Evolutionary conservation across 2,329 filamentous ascomycete species (phyloP).

Genomic region (Venturia oleaginea): DNA sequence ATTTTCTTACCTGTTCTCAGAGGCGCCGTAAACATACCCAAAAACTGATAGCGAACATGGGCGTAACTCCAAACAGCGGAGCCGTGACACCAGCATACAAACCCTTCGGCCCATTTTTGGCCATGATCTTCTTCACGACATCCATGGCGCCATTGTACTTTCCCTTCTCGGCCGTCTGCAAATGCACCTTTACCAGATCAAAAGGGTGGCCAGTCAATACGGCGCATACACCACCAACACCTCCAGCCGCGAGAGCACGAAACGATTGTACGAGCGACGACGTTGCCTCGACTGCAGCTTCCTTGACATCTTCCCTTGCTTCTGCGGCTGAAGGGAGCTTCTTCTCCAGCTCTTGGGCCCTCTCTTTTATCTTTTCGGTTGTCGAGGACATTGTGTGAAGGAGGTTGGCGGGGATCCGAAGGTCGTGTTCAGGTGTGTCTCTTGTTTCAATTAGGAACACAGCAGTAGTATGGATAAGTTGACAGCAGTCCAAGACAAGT

Average conservation of each 20-base stretch:
- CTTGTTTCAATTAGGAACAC: not conserved
- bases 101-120: conserved; percentile 76
- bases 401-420: not conserved
- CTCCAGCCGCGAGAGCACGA: conserved; percentile 78
- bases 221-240: conserved; percentile 87
- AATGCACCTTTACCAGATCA: conserved; percentile 91
- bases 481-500: not conserved
- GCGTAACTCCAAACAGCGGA: conserved; percentile 88
- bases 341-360: conserved; percentile 5
- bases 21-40: conserved; percentile 37
- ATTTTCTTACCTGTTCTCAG: conserved; percentile 4
- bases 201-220: conserved; percentile 93
- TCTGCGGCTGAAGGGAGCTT: conserved; percentile 6
- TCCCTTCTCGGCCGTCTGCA: conserved; percentile 92
- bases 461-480: not conserved
- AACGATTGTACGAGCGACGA: conserved; percentile 54
- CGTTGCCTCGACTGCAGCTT: conserved; percentile 41
- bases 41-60: conserved; percentile 77
- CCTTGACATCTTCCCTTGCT: conserved; percentile 35
- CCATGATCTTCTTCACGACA: conserved; percentile 80
- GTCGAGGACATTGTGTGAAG: conserved; percentile 4
- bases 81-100: conserved; percentile 96
- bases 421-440: not conserved
- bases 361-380: conserved; percentile 9
- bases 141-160: conserved; percentile 87